phyloP scores from a whole-genome alignment of 306 rosid genomes.

The Cucurbita pepo region DNA sequence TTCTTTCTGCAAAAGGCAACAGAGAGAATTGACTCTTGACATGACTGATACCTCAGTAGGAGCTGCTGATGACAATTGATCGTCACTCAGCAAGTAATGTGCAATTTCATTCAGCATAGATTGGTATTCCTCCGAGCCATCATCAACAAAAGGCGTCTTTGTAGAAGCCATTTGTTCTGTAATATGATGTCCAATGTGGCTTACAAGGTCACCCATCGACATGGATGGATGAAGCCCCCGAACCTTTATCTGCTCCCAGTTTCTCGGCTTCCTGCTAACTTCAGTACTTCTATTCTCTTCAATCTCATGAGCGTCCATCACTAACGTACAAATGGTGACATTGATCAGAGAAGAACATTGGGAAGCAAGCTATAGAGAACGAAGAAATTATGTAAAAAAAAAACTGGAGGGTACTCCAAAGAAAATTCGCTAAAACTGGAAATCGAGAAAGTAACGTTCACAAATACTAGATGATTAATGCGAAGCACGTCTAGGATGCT shows the following conservation, averaged over 20 bases:
- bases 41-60: conserved; percentile 69
- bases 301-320: conserved; percentile 35
- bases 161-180: conserved; percentile 51
- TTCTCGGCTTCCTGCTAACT: conserved; percentile 25
- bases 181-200: conserved; percentile 50
- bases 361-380: not conserved
- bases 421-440: not conserved
- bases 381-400: not conserved
- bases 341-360: not conserved
- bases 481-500: not conserved
- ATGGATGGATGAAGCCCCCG: conserved; percentile 54
- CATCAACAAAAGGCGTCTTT: conserved; percentile 26
- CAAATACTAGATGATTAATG: not conserved
- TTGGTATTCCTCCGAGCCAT: conserved; percentile 26
- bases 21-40: conserved; percentile 78
- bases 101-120: conserved; percentile 52
- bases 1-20: conserved; percentile 74
- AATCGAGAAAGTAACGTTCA: not conserved
- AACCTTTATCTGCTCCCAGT: conserved; percentile 48
- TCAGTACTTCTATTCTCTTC: conserved; percentile 39
- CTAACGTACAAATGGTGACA: conserved; percentile 9
- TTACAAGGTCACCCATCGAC: conserved; percentile 57
- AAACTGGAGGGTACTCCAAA: not conserved
- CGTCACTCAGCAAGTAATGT: conserved; percentile 52
- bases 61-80: conserved; percentile 26